Percentiles rank a stretch among this genome's conserved stretches.
These are phyloP conservation scores for Lolium rigidum DNA, from an alignment of 176 grass and related monocot genomes.

Conservation along the genomic window DNA sequence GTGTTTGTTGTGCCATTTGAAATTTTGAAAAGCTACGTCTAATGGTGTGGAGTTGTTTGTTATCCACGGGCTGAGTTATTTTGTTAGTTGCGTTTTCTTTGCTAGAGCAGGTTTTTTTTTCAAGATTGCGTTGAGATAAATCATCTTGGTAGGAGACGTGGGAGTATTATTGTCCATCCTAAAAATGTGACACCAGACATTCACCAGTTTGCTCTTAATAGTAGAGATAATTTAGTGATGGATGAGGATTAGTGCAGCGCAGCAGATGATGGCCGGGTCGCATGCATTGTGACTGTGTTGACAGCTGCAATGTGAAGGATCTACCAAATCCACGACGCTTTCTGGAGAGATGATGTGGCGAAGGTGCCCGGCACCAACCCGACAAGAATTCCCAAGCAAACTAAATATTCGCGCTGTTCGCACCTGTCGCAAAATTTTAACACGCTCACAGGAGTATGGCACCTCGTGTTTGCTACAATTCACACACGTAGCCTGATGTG, in stretches of 20 bases:
- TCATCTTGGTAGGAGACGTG: too few species aligned
- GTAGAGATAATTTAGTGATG: background rate
- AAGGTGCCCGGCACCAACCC: conserved; percentile 26
- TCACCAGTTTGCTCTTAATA: too few species aligned
- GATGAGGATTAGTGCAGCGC: background rate
- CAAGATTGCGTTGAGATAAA: too few species aligned
- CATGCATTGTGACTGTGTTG: background rate
- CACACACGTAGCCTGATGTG: background rate
- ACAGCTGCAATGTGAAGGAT: background rate
- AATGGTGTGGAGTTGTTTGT: too few species aligned
- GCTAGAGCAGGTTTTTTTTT: too few species aligned
- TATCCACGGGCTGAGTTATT: too few species aligned
- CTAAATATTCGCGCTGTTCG: background rate
- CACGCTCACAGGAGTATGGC: background rate
- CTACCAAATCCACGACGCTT: background rate
- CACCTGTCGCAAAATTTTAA: conserved; percentile 18
- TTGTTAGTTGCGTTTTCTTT: too few species aligned
- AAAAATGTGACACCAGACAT: too few species aligned
- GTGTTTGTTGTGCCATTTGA: too few species aligned
- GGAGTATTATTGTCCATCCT: too few species aligned
- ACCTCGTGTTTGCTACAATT: background rate
- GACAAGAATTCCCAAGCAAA: background rate
- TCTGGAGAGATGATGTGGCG: background rate
- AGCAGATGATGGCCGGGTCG: background rate
- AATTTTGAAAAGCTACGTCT: too few species aligned